Base-by-base conservation (phyloP, 2,329 filamentous ascomycete genomes). In the Ceratocystis papillata region DNA sequence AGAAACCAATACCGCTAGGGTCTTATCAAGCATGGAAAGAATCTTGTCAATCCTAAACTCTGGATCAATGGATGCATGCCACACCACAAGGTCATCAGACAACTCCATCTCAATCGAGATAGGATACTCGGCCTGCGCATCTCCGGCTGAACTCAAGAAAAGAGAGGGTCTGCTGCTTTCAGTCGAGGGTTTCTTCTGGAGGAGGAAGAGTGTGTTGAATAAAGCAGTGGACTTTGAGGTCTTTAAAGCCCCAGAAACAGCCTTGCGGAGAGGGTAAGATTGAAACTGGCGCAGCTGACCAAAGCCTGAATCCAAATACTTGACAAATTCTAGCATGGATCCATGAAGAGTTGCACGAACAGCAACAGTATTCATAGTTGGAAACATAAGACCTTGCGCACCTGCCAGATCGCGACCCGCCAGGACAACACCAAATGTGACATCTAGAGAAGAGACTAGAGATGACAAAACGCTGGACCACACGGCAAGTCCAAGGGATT, bases 311-410 rank as follows among this genome's bases (percentile, higher is more conserved):
- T 96, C 90, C 69, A 91, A 80, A 71, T 92, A 88, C 12, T 78
- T 79, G 33, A 96, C 75, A 75, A 95, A 86, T 0, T 85, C 80
- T 0, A 74, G 69, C 0, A 82, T 76, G 0, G 80, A 84, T 1
- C 89, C 89, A 70, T 94, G 88, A 1, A 96, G 73, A 2, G 92
- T 79, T 1, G 82, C 82, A 10, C 91, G 81, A 6, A 96, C 79
- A 0, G 87, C 83, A 0, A 96, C 85, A 0, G 92, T 96, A 72
- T 96, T 96, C 89, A 96, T 96, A 0, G 88, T 90, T 0, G 92
- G 93, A 71, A 96, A 96, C 72, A 92, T 79, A 12, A 93, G 75
- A 30, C 82, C 74, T 55, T 88, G 82, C 0, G 84, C 82, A 17
- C 83, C 81, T 59, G 88, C 86, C 8, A 84, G 85, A 66, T 94